A percentile compares a stretch with the other conserved stretches of the same genome.
phyloP scores from a whole-genome alignment of 2,329 filamentous ascomycete species.

The Nectriaceae sp. region DNA sequence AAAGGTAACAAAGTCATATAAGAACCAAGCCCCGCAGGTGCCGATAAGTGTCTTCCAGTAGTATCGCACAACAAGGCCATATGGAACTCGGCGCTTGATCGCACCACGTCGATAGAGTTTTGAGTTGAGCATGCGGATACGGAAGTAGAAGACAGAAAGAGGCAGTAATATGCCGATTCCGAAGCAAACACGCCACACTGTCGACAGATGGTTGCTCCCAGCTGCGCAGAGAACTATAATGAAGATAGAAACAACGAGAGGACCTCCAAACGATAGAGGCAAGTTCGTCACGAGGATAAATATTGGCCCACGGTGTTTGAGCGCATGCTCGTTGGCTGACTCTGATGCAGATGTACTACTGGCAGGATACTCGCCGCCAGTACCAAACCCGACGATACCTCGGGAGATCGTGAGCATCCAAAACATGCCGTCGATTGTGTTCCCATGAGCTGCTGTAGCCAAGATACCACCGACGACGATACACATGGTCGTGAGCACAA shows the following conservation, averaged over 20 bases:
- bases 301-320: slow-evolving; percentile 39
- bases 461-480: slow-evolving; percentile 49
- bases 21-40: slow-evolving; percentile 57
- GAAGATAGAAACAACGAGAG: slow-evolving; percentile 45
- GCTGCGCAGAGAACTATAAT: slow-evolving; percentile 45
- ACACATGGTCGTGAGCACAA: slow-evolving; percentile 47
- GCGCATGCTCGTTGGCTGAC: slow-evolving; percentile 47
- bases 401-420: slow-evolving; percentile 54
- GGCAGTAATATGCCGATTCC: slow-evolving; percentile 51
- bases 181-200: slow-evolving; percentile 51
- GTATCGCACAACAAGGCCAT: slow-evolving; percentile 49
- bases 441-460: slow-evolving; percentile 46
- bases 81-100: slow-evolving; percentile 53
- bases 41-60: slow-evolving; percentile 58
- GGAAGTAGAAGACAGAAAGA: slow-evolving; percentile 57
- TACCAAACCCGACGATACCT: slow-evolving; percentile 51
- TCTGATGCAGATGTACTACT: slow-evolving; percentile 48
- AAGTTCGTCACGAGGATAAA: slow-evolving; percentile 50
- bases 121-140: slow-evolving; percentile 53
- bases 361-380: slow-evolving; percentile 49
- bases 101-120: slow-evolving; percentile 53
- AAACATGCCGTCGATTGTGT: slow-evolving; percentile 50
- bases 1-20: slow-evolving; percentile 52
- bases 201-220: slow-evolving; percentile 36
- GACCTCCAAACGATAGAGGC: slow-evolving; percentile 33